Conservation (phyloP, 2,329 filamentous ascomycete species). For the Nemania sp. region DNA sequence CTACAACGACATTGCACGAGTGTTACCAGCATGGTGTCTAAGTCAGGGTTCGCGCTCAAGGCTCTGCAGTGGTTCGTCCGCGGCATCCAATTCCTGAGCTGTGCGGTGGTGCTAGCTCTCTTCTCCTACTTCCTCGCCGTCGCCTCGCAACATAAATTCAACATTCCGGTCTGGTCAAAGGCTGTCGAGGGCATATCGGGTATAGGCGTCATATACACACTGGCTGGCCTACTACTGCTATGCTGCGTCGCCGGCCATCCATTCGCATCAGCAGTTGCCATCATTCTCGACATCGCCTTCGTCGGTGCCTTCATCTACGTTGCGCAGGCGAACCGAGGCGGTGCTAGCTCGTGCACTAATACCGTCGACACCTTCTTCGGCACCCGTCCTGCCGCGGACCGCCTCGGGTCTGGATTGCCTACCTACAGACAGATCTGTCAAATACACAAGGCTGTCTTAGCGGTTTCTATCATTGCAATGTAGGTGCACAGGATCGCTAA, state of each 20-base stretch:
- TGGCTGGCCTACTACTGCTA: constrained; percentile 73
- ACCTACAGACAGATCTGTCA: constrained; percentile 64
- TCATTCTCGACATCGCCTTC: constrained; percentile 79
- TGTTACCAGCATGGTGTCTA: constrained; percentile 57
- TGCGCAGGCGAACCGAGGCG: constrained; percentile 72
- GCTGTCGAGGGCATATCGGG: constrained; percentile 82
- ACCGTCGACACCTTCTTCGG: constrained; percentile 72
- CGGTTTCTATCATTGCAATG: constrained; percentile 77
- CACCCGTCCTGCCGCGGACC: constrained; percentile 56
- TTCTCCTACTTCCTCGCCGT: constrained; percentile 85
- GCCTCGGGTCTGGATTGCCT: constrained; percentile 54
- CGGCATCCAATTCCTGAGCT: constrained; percentile 71
- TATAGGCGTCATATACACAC: constrained; percentile 72
- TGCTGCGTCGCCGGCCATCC: constrained; percentile 78
- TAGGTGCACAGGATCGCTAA: constrained; percentile 46
- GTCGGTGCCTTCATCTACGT: constrained; percentile 80
- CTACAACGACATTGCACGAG: constrained; percentile 19
- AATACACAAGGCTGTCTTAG: constrained; percentile 76
- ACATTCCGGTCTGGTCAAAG: constrained; percentile 67
- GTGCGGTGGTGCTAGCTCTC: constrained; percentile 74
- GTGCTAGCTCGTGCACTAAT: constrained; percentile 65
- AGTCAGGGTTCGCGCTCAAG: constrained; percentile 67
- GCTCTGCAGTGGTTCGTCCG: constrained; percentile 72
- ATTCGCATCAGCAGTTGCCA: constrained; percentile 72
- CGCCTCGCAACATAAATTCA: constrained; percentile 65